phyloP scores from a whole-genome alignment of 768 basidiomycete genomes.

The Boletus sensibilis region DNA sequence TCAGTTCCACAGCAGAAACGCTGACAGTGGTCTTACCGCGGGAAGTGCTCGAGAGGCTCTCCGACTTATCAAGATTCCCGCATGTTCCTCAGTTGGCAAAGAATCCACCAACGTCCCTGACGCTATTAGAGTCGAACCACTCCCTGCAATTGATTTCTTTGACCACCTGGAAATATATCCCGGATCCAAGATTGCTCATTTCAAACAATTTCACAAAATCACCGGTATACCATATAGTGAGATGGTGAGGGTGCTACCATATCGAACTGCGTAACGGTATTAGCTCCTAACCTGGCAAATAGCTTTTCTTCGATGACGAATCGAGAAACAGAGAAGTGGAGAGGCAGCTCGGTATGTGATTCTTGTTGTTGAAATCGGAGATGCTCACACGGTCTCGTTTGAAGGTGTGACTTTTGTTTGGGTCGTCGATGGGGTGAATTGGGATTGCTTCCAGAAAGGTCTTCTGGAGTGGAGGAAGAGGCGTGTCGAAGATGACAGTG shows the following conservation, averaged over 20 bases:
- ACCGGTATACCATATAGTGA: conserved; percentile 78
- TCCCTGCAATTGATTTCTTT: conserved; percentile 59
- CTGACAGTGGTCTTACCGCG: background rate
- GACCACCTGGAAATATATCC: conserved; percentile 76
- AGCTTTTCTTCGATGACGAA: conserved; percentile 78
- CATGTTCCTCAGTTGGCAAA: conserved; percentile 35
- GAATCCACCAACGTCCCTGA: conserved; percentile 10
- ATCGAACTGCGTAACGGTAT: background rate
- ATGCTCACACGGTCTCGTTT: background rate
- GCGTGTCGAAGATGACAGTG: conserved; percentile 25
- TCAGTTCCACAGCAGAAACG: background rate
- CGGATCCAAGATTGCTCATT: conserved; percentile 80
- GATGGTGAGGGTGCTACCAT: conserved; percentile 51
- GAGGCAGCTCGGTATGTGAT: conserved; percentile 45
- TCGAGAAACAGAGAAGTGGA: conserved; percentile 49
- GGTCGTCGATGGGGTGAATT: conserved; percentile 61
- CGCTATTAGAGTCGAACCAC: conserved; percentile 25
- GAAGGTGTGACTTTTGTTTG: conserved; percentile 80
- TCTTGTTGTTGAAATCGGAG: background rate
- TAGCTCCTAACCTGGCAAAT: background rate
- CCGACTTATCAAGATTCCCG: conserved; percentile 53
- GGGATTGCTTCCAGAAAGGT: conserved; percentile 66
- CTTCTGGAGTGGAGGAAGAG: conserved; percentile 65
- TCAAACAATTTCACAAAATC: conserved; percentile 66
- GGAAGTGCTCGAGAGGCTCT: conserved; percentile 75